phyloP scores from a whole-genome alignment of 345 rosid genomes.

The Eucalyptus brandiana region DNA sequence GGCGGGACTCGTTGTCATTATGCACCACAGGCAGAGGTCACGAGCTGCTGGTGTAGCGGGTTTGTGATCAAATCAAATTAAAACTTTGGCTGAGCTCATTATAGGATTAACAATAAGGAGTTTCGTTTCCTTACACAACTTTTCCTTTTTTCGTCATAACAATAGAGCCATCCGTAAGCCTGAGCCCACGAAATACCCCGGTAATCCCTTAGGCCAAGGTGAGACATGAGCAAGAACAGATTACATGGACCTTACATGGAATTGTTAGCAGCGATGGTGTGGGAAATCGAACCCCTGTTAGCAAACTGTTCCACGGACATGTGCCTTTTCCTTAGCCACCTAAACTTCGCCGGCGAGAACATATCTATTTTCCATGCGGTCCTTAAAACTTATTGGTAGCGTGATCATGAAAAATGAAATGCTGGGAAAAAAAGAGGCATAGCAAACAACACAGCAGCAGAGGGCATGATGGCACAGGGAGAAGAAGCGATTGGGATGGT shows the following conservation, averaged over 20 bases:
- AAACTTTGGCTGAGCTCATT: background rate
- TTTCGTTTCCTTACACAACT: background rate
- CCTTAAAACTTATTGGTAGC: background rate
- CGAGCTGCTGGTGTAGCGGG: background rate
- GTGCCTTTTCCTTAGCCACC: background rate
- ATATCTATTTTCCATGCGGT: background rate
- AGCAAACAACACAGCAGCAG: background rate
- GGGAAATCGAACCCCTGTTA: background rate
- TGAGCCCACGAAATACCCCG: background rate
- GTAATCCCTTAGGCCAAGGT: background rate
- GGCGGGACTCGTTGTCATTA: background rate
- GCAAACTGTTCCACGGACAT: background rate
- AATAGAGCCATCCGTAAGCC: background rate
- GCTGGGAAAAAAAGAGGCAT: background rate
- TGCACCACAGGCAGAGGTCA: background rate
- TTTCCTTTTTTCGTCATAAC: background rate
- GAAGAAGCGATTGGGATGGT: background rate
- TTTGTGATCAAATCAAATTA: background rate
- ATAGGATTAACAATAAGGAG: background rate
- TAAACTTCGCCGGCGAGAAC: background rate
- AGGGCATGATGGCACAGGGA: background rate
- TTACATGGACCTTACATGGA: background rate
- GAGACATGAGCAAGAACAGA: background rate
- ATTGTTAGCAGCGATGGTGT: background rate
- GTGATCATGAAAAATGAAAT: background rate